Evolutionary conservation across 75 land plant species (phyloP), one percentile per base, ranked within the genome.

Genomic region (Pinus taeda): DNA sequence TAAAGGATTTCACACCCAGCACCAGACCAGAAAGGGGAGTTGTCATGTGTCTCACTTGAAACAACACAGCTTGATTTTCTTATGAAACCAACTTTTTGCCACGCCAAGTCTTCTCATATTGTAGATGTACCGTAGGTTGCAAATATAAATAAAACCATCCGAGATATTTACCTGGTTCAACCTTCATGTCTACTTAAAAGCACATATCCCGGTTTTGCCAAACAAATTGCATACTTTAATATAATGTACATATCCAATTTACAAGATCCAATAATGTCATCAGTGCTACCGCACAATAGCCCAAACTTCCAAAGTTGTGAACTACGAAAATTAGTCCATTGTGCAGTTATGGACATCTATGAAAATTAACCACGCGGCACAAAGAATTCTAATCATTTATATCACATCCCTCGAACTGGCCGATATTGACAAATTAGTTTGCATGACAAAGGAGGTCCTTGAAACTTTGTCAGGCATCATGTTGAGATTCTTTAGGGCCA

Each of bases 181-280:
- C 49, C 49, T 20, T 42, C 0, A 69, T 65, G 49, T 69, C 72
- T 42, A 42, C 42, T 39, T 42, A 39, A 69, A 69, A 69, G 49
- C 39, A 39, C 20, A 69, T 69, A 37, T 69, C 69, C 72, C 39
- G 22, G 42, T 69, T 42, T 42, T 42, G 53, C 72, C 72, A 69
- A 45, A 42, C 14, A 12, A 69, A 69, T 39, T 69, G 72, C 53
- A 69, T 69, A n/a, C 42, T 69, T 69, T 21, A 42, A 69, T 69
- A 69, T 69, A 42, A 42, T 69, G 72, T 69, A 69, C 72, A 69
- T n/a, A 69, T 69, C 72, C 53, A 69, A 69, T 69, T 69, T 69
- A 69, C 72, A 69, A 69, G n/a, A 69, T 0, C 72, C 53, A 69
- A 69, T 22, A 69, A 67, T 42, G 21, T 37, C n/a, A 37, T 37